Evolutionary conservation across 2,329 filamentous ascomycete genomes (phyloP).

Genomic region (Nectriaceae sp.): DNA sequence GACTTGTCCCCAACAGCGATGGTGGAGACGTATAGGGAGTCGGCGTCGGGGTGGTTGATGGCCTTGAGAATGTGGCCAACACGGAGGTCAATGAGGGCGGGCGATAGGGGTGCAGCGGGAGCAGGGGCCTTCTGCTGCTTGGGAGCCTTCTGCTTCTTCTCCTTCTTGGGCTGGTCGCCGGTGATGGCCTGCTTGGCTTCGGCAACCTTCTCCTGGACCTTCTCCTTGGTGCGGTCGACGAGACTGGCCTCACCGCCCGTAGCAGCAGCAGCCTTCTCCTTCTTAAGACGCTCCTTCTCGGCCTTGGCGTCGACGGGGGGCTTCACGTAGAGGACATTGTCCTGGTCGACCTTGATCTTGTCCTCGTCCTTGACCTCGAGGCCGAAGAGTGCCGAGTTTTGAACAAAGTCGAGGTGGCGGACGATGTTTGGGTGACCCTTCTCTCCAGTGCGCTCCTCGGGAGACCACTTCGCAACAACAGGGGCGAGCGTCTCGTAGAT

Average conservation of each 20-base stretch:
- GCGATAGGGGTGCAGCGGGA: constrained; percentile 75
- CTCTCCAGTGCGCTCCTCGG: constrained; percentile 87
- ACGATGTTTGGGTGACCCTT: constrained; percentile 89
- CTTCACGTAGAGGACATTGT: constrained; percentile 83
- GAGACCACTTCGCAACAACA: constrained; percentile 74
- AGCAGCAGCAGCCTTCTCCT: constrained; percentile 79
- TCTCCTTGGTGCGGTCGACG: constrained; percentile 63
- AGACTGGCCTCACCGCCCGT: constrained; percentile 51
- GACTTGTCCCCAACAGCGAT: constrained; percentile 90
- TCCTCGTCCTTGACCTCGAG: constrained; percentile 68
- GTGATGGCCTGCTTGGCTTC: constrained; percentile 46
- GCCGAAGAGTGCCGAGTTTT: constrained; percentile 78
- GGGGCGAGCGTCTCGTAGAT: constrained; percentile 80
- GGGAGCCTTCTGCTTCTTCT: constrained; percentile 87
- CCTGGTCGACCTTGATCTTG: constrained; percentile 76
- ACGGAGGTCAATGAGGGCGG: constrained; percentile 87
- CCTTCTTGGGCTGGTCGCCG: constrained; percentile 64
- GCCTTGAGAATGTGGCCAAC: constrained; percentile 98
- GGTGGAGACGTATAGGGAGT: constrained; percentile 92
- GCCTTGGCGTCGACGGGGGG: constrained; percentile 89
- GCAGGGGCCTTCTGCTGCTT: constrained; percentile 71
- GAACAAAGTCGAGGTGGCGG: constrained; percentile 89
- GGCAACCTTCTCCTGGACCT: constrained; percentile 56
- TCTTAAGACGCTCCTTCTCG: constrained; percentile 95
- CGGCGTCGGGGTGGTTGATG: constrained; percentile 92